Base-by-base conservation (phyloP, 495 filamentous ascomycete genomes). In the Penicillium goetzii region DNA sequence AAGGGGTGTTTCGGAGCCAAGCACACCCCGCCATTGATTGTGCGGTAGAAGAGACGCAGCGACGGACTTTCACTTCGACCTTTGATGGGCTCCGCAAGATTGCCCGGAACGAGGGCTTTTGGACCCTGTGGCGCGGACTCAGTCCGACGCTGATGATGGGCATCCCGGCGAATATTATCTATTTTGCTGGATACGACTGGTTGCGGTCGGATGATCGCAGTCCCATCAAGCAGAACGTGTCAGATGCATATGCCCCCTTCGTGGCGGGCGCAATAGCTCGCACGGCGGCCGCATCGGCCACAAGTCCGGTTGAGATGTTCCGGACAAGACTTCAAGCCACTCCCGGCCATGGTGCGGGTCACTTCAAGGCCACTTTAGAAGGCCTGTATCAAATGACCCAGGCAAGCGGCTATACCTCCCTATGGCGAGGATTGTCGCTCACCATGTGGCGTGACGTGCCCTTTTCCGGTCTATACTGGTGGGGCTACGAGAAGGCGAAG, bases 121-220 rank as follows among this genome's bases (percentile, higher is more conserved):
- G 83, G 21, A 92, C 96, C 9, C 83, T 99, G 54, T 99, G 95
- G 95, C 87, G 95, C 38, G 95, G 95, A 6, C 83, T 99, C 2
- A 93, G 90, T 21, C 92, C 96, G 11, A 99, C 96, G 1, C 76
- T 99, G 45, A 84, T 91, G 68, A 99, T 99, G 95, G 88, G 94
- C 3, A 86, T 99, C 33, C 95, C 95, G 0, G 92, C 86, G 38
- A 99, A 99, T 75, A 93, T 99, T 63, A 98, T 99, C 62, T 99
- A 99, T 76, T 97, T 97, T 68, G 94, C 95, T 34, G 95, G 94
- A n/a, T 99, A 99, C 74, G 95, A 99, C 69, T 95, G 91, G 87
- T 77, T 99, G 62, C 89, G 95, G 15, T 88, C 78, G 25, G 90
- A 89, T 69, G 78, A 81, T 1, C 73, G 75, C 40, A 92, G 89